Conservation (phyloP, 2,329 filamentous ascomycete genomes). For the Curvularia eragrostidis region DNA sequence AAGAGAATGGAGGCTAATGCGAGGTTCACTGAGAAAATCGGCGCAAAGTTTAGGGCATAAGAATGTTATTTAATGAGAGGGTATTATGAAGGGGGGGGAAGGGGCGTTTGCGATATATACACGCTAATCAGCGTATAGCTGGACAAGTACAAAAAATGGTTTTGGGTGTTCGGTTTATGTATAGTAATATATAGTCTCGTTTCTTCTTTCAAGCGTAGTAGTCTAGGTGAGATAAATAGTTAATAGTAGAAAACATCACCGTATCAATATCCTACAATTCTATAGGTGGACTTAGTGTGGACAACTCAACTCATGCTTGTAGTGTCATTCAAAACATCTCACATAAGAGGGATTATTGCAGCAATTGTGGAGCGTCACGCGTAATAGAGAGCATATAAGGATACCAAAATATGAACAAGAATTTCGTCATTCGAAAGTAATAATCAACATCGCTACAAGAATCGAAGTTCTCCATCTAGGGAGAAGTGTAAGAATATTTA, state of each 20-base stretch:
- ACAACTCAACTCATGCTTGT: neutral
- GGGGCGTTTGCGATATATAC: no score
- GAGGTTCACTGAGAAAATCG: neutral
- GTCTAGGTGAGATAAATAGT: neutral
- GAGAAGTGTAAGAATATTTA: constrained; percentile 13
- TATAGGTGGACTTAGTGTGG: no score
- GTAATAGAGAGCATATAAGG: neutral
- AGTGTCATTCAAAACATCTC: neutral
- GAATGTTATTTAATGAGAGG: no score
- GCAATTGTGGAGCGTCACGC: neutral
- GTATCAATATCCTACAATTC: neutral
- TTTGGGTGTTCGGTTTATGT: no score
- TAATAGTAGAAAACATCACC: neutral
- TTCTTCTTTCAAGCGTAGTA: neutral
- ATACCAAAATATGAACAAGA: neutral
- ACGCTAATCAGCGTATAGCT: no score
- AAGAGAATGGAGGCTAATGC: constrained; percentile 2
- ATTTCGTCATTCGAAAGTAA: constrained; percentile 8
- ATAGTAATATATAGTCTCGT: no score
- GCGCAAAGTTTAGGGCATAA: neutral
- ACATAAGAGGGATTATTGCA: neutral
- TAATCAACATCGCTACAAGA: constrained; percentile 19
- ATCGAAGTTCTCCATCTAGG: constrained; percentile 17
- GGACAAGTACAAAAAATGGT: no score
- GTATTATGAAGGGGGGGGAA: no score